phyloP scores from a whole-genome alignment of 768 basidiomycete genomes.

The Pleurotus citrinopileatus region DNA sequence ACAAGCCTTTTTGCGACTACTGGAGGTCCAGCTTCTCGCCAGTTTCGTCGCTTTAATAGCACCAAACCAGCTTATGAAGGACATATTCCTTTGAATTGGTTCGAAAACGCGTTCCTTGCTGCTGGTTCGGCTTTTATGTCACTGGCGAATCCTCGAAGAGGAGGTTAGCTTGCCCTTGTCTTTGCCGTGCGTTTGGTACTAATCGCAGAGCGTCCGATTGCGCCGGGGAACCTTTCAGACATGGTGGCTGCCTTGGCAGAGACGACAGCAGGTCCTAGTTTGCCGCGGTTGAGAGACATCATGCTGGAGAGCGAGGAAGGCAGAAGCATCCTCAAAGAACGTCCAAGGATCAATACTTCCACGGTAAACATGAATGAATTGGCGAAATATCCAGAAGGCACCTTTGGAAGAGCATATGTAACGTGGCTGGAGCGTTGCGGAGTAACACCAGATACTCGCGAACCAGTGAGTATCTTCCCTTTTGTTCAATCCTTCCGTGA shows the following conservation, averaged over 20 bases:
- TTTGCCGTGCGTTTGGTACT: not conserved
- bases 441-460: constrained; percentile 91
- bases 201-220: not conserved
- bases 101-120: constrained; percentile 84
- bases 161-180: constrained; percentile 51
- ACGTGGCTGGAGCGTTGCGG: constrained; percentile 88
- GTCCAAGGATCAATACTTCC: constrained; percentile 76
- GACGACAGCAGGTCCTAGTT: constrained; percentile 79
- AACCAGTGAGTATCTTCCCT: constrained; percentile 54
- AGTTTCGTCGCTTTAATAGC: constrained; percentile 14
- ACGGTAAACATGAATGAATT: constrained; percentile 75
- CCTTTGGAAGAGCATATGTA: constrained; percentile 83
- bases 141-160: constrained; percentile 76
- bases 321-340: constrained; percentile 74
- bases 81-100: constrained; percentile 76
- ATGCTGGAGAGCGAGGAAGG: constrained; percentile 85
- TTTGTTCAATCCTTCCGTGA: not conserved
- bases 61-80: constrained; percentile 64
- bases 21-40: constrained; percentile 4
- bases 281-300: constrained; percentile 70
- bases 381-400: constrained; percentile 66
- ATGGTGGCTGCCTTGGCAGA: constrained; percentile 95
- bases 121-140: constrained; percentile 84
- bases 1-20: not conserved
- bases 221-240: constrained; percentile 45